Evolutionary conservation across 306 rosid species (phyloP).

Genomic region (Ammopiptanthus mongolicus): DNA sequence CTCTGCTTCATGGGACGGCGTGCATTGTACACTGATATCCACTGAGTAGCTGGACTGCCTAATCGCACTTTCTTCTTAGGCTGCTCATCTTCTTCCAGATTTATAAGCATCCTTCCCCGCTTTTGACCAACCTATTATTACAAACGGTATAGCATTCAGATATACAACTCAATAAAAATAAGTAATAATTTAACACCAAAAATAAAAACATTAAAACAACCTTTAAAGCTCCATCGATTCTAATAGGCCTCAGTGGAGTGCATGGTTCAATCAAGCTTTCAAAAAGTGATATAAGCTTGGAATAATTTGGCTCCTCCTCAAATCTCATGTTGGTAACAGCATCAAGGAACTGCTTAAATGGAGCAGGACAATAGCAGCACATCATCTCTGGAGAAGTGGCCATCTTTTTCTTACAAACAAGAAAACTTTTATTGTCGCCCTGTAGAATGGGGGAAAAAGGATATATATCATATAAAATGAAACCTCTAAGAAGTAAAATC

Average conservation of each 20-base stretch:
- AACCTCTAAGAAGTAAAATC: slow-evolving; percentile 4
- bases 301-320: slow-evolving; percentile 92
- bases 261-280: slow-evolving; percentile 81
- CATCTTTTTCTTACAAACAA: slow-evolving; percentile 94
- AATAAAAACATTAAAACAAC: slow-evolving; percentile 24
- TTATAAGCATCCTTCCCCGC: slow-evolving; percentile 70
- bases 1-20: slow-evolving; percentile 96
- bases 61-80: slow-evolving; percentile 91
- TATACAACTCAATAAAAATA: neutral
- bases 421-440: slow-evolving; percentile 98
- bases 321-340: slow-evolving; percentile 84
- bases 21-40: slow-evolving; percentile 95
- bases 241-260: slow-evolving; percentile 66
- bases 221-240: slow-evolving; percentile 95
- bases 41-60: slow-evolving; percentile 92
- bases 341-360: slow-evolving; percentile 86
- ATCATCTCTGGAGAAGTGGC: slow-evolving; percentile 80
- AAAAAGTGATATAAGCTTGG: slow-evolving; percentile 73
- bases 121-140: slow-evolving; percentile 79
- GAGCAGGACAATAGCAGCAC: slow-evolving; percentile 89
- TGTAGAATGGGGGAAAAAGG: slow-evolving; percentile 27
- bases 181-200: neutral
- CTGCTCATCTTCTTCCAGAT: slow-evolving; percentile 86
- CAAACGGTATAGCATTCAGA: slow-evolving; percentile 13
- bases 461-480: slow-evolving; percentile 4